These are phyloP conservation scores for Saturnispora zaruensis DNA, from an alignment of 805 yeast species.

Conservation along the genomic window DNA sequence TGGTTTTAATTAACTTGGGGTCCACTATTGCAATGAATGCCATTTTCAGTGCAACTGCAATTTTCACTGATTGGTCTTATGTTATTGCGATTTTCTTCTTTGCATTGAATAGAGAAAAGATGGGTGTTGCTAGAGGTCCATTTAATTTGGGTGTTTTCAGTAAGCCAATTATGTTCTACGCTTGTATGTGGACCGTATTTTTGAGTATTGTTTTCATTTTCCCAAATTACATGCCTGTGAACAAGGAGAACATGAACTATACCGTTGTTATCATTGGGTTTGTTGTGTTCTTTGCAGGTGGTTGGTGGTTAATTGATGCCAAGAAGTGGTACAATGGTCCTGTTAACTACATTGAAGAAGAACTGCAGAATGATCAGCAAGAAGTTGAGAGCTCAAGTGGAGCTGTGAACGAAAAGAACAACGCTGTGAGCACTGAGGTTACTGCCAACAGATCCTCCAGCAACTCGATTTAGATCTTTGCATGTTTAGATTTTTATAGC, in stretches of 20 bases:
- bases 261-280: conserved; percentile 42
- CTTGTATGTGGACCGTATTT: conserved; percentile 39
- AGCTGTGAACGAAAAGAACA: neutral
- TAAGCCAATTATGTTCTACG: conserved; percentile 32
- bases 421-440: neutral
- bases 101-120: conserved; percentile 36
- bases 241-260: conserved; percentile 42
- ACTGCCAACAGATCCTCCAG: neutral
- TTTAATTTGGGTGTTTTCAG: conserved; percentile 38
- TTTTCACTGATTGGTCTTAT: conserved; percentile 44
- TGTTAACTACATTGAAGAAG: conserved; percentile 36
- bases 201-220: conserved; percentile 42
- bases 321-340: conserved; percentile 51
- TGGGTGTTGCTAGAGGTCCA: conserved; percentile 41
- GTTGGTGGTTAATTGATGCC: conserved; percentile 43
- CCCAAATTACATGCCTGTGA: conserved; percentile 41
- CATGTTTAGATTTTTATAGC: neutral
- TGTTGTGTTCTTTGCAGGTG: conserved; percentile 30
- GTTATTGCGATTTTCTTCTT: conserved; percentile 37
- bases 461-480: neutral
- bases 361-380: conserved; percentile 18
- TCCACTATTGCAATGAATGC: conserved; percentile 43
- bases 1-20: conserved; percentile 37
- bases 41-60: conserved; percentile 45
- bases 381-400: neutral